Evolutionary conservation across 805 yeast genomes (phyloP).

Genomic region (Isabelozyma gotoi): DNA sequence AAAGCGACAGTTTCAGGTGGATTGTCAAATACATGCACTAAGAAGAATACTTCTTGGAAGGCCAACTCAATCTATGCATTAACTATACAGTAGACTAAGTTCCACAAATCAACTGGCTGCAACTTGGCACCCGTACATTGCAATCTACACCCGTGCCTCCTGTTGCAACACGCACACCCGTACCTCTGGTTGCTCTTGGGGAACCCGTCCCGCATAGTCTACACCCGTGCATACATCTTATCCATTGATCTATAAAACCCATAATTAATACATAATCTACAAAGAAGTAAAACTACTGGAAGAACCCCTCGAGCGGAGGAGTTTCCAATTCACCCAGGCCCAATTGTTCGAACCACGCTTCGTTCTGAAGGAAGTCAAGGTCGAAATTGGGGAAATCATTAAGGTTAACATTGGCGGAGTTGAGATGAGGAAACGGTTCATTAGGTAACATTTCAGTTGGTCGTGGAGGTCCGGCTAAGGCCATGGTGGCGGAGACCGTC

Average conservation of each 20-base stretch:
- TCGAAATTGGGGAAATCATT: constrained; percentile 17
- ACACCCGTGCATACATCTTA: not conserved
- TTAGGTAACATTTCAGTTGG: not conserved
- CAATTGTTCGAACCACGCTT: constrained; percentile 21
- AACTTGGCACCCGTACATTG: too few relatives aligned
- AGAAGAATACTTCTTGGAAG: too few relatives aligned
- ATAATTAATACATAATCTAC: not conserved
- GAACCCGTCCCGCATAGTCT: too few relatives aligned
- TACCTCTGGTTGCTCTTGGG: too few relatives aligned
- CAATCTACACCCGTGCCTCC: too few relatives aligned
- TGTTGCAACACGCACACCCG: too few relatives aligned
- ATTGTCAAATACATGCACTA: too few relatives aligned
- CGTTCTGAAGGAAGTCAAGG: constrained; percentile 30
- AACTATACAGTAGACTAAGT: too few relatives aligned
- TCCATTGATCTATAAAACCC: not conserved
- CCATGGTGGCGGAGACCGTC: not conserved
- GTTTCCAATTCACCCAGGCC: constrained; percentile 11
- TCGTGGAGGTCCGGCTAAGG: not conserved
- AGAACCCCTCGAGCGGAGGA: constrained; percentile 18
- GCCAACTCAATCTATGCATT: too few relatives aligned
- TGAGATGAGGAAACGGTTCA: not conserved
- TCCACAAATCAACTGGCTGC: too few relatives aligned
- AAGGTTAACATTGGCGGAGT: not conserved
- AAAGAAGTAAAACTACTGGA: constrained; percentile 13
- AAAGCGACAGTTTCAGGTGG: too few relatives aligned